Evolutionary conservation across 2,329 filamentous ascomycete species (phyloP).

Genomic region (Cercospora canescens): DNA sequence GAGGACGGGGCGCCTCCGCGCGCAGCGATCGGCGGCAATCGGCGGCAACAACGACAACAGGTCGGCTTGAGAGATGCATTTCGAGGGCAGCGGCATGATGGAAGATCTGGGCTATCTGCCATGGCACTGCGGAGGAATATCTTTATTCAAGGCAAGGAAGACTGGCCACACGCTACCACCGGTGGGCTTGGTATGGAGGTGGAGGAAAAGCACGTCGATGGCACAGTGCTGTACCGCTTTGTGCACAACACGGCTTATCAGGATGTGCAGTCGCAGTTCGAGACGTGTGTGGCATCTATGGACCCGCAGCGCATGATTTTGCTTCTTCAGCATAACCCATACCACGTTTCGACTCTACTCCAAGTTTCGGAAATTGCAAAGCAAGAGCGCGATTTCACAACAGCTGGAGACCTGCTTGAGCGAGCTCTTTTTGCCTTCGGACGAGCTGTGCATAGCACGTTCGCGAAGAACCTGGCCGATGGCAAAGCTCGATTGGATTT

Average conservation of each 20-base stretch:
- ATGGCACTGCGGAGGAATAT: slow-evolving; percentile 74
- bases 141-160: slow-evolving; percentile 82
- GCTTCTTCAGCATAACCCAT: slow-evolving; percentile 73
- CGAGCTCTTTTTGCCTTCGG: slow-evolving; percentile 91
- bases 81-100: slow-evolving; percentile 52
- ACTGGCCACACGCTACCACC: slow-evolving; percentile 78
- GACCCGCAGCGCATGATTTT: slow-evolving; percentile 81
- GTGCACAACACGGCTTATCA: slow-evolving; percentile 74
- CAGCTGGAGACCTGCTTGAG: slow-evolving; percentile 85
- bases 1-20: slow-evolving; percentile 46
- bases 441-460: slow-evolving; percentile 81
- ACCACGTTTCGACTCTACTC: slow-evolving; percentile 90
- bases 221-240: slow-evolving; percentile 73
- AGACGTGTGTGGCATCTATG: slow-evolving; percentile 75
- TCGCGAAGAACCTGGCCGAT: slow-evolving; percentile 71
- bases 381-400: slow-evolving; percentile 83
- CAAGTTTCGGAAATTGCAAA: slow-evolving; percentile 92
- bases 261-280: slow-evolving; percentile 73
- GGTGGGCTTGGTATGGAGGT: slow-evolving; percentile 83
- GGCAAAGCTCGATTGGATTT: slow-evolving; percentile 84
- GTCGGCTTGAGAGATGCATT: slow-evolving; percentile 61
- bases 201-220: slow-evolving; percentile 56
- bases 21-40: slow-evolving; percentile 30
- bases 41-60: slow-evolving; percentile 46
- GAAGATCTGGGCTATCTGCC: slow-evolving; percentile 66